These are phyloP conservation scores for Colletotrichum destructivum DNA, from an alignment of 2,329 filamentous ascomycete species.

Conservation along the genomic window DNA sequence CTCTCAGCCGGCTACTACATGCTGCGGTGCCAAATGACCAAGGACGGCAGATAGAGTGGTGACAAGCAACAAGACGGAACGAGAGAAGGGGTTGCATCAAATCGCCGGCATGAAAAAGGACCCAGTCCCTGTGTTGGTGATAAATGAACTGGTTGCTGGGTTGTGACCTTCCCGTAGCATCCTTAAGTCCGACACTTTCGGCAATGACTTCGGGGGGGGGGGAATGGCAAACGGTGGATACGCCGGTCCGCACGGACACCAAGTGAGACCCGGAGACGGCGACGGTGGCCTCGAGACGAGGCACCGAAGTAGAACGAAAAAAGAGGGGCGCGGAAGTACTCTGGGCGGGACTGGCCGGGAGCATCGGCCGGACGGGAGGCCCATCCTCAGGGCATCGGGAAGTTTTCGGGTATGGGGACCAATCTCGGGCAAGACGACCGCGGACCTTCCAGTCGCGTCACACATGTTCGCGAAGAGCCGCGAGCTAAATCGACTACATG, in stretches of 20 bases:
- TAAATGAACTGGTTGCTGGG: background rate
- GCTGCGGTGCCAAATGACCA: background rate
- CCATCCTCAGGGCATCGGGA: constrained; percentile 29
- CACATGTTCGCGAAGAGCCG: constrained; percentile 8
- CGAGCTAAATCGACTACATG: constrained; percentile 11
- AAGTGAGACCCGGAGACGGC: constrained; percentile 13
- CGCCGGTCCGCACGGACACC: constrained; percentile 23
- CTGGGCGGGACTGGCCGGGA: background rate
- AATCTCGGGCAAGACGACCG: constrained; percentile 16
- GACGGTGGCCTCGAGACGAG: constrained; percentile 23
- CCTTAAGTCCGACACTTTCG: constrained; percentile 8
- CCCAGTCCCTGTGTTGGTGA: background rate
- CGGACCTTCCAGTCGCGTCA: constrained; percentile 8
- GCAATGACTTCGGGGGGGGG: constrained; percentile 23
- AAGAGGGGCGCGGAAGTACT: constrained; percentile 9
- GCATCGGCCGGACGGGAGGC: constrained; percentile 29
- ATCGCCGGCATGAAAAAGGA: background rate
- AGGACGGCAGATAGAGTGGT: background rate
- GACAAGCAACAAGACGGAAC: background rate
- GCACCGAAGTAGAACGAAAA: constrained; percentile 26
- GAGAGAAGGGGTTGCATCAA: background rate
- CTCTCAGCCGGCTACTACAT: constrained; percentile 22
- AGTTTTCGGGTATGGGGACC: constrained; percentile 22
- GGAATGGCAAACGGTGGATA: constrained; percentile 15
- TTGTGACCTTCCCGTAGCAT: background rate